phyloP scores from a whole-genome alignment of 495 filamentous ascomycete genomes.

The Astrothelium macrocarpum region DNA sequence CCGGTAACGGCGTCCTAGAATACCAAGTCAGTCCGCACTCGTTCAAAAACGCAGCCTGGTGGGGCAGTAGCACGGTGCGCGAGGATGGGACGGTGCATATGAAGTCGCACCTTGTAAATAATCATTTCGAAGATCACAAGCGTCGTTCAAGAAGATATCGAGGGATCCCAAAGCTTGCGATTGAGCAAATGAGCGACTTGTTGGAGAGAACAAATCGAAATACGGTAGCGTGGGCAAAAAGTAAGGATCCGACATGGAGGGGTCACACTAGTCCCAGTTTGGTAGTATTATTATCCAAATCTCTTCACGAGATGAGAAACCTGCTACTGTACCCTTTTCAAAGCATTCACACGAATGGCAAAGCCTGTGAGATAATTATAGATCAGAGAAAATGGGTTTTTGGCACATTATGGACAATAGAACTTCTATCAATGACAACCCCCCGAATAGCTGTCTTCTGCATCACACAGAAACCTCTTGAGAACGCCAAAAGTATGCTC shows the following conservation, averaged over 20 bases:
- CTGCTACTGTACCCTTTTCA: background rate
- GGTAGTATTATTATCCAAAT: background rate
- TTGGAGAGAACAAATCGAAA: background rate
- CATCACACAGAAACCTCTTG: background rate
- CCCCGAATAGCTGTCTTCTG: background rate
- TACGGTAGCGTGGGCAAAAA: slow-evolving; percentile 5
- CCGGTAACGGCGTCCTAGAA: slow-evolving; percentile 74
- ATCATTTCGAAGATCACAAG: slow-evolving; percentile 60
- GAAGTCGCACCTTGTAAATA: slow-evolving; percentile 68
- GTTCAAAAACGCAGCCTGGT: background rate
- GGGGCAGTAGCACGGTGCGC: background rate
- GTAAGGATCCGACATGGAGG: background rate
- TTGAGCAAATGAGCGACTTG: slow-evolving; percentile 8
- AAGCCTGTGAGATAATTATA: no score
- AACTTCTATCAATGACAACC: background rate
- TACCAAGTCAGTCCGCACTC: slow-evolving; percentile 9
- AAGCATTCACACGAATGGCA: no score
- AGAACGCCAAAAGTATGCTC: background rate
- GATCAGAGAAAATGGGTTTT: no score
- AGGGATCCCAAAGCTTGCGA: background rate
- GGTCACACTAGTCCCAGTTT: background rate
- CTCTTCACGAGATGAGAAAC: background rate
- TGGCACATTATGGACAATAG: background rate
- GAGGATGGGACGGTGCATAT: background rate
- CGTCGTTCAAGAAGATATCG: background rate